phyloP scores from a whole-genome alignment of 768 basidiomycete genomes.

The Auricularia sp. region DNA sequence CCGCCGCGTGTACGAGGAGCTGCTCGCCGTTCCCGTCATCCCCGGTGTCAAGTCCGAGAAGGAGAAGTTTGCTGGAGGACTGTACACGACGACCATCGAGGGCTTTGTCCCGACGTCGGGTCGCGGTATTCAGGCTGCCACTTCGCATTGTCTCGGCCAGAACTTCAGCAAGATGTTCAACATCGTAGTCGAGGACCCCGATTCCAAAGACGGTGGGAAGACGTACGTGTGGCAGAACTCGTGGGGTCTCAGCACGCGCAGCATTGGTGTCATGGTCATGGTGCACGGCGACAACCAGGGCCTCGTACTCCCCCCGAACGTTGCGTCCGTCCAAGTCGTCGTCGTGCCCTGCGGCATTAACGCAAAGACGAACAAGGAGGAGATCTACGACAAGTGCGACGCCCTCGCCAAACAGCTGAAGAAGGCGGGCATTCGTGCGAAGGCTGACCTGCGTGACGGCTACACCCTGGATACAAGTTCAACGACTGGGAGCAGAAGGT shows the following conservation, averaged over 20 bases:
- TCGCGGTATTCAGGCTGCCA: slow-evolving; percentile 95
- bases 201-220: slow-evolving; percentile 56
- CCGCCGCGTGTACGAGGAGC: slow-evolving; percentile 89
- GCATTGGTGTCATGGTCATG: slow-evolving; percentile 99
- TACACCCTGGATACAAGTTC: slow-evolving; percentile 98
- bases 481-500: slow-evolving; percentile 99
- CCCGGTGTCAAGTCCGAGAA: slow-evolving; percentile 97
- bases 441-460: slow-evolving; percentile 86
- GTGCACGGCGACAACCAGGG: slow-evolving; percentile 97
- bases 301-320: slow-evolving; percentile 91
- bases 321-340: slow-evolving; percentile 85
- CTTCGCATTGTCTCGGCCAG: slow-evolving; percentile 95
- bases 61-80: slow-evolving; percentile 96
- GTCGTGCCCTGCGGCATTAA: slow-evolving; percentile 92
- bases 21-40: slow-evolving; percentile 95
- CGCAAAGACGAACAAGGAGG: slow-evolving; percentile 62
- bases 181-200: slow-evolving; percentile 92
- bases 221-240: slow-evolving; percentile 94
- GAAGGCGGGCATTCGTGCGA: slow-evolving; percentile 68
- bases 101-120: slow-evolving; percentile 97
- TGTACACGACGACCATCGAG: slow-evolving; percentile 97
- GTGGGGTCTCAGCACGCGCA: slow-evolving; percentile 94
- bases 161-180: slow-evolving; percentile 99
- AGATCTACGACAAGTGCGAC: slow-evolving; percentile 69
- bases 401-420: slow-evolving; percentile 65